Percentiles rank a stretch among this genome's conserved stretches.
phyloP scores from a whole-genome alignment of 2,329 filamentous ascomycete species.

The Monilinia aucupariae region DNA sequence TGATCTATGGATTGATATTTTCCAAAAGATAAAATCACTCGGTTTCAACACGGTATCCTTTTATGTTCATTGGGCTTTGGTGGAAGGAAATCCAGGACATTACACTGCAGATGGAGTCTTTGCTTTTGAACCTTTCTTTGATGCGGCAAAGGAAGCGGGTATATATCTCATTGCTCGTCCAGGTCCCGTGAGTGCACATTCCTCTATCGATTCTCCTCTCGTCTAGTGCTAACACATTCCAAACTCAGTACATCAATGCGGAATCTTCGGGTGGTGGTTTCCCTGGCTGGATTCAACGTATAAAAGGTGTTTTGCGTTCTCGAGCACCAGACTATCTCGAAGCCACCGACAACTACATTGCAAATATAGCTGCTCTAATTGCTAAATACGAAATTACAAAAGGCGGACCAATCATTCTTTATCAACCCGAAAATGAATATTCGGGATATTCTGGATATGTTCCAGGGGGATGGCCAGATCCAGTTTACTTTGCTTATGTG shows the following conservation, averaged over 20 bases:
- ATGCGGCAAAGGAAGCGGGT: slow-evolving; percentile 65
- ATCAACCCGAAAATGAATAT: slow-evolving; percentile 82
- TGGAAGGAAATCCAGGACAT: slow-evolving; percentile 66
- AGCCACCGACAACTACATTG: slow-evolving; percentile 58
- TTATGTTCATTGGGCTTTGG: slow-evolving; percentile 71
- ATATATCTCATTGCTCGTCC: slow-evolving; percentile 65
- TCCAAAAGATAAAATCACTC: slow-evolving; percentile 76
- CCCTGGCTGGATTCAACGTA: slow-evolving; percentile 70
- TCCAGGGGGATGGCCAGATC: slow-evolving; percentile 54
- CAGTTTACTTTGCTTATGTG: slow-evolving; percentile 64
- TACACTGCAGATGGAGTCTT: slow-evolving; percentile 69
- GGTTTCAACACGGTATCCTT: slow-evolving; percentile 78
- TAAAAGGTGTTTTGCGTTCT: slow-evolving; percentile 61
- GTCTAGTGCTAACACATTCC: background rate
- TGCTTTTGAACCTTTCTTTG: slow-evolving; percentile 67
- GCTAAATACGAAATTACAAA: slow-evolving; percentile 76
- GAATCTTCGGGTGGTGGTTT: slow-evolving; percentile 73
- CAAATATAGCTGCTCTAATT: slow-evolving; percentile 57
- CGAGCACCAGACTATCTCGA: slow-evolving; percentile 55
- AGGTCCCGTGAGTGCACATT: slow-evolving; percentile 27
- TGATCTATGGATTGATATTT: slow-evolving; percentile 62
- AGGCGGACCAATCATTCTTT: slow-evolving; percentile 71
- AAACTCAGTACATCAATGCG: slow-evolving; percentile 65
- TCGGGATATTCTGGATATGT: slow-evolving; percentile 45
- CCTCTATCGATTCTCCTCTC: background rate